phyloP scores from a whole-genome alignment of 1,284 basidiomycete species.

The Cutaneotrichosporon sp. region DNA sequence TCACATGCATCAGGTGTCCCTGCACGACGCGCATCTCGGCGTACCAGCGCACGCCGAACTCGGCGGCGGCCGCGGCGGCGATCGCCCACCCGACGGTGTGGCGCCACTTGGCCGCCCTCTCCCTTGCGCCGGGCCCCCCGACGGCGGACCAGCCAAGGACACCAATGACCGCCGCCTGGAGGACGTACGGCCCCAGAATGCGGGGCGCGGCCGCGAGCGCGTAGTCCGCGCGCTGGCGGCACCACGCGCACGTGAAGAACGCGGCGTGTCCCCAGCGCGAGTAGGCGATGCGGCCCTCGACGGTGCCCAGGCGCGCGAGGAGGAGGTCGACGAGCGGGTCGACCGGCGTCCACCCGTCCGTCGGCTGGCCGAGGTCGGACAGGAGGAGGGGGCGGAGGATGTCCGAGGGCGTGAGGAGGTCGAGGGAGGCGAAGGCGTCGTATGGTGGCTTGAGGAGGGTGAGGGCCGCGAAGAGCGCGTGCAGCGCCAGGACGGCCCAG shows the following conservation, averaged over 20 bases:
- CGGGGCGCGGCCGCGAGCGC: constrained; percentile 29
- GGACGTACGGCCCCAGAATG: constrained; percentile 31
- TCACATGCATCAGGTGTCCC: constrained; percentile 39
- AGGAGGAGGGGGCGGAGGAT: constrained; percentile 24
- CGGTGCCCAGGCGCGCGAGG: constrained; percentile 29
- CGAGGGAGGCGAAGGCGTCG: constrained; percentile 34
- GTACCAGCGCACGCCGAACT: constrained; percentile 26
- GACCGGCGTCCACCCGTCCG: not conserved
- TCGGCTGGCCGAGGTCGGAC: constrained; percentile 1
- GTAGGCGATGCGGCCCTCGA: constrained; percentile 37
- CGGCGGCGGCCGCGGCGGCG: constrained; percentile 15
- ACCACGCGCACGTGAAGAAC: constrained; percentile 41
- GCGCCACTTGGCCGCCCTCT: constrained; percentile 29
- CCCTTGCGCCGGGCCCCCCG: constrained; percentile 18
- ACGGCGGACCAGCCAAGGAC: constrained; percentile 26
- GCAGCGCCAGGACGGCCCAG: not conserved
- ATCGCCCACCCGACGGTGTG: constrained; percentile 26
- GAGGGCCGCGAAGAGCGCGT: not conserved
- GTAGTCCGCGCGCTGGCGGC: constrained; percentile 31
- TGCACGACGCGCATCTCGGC: constrained; percentile 31
- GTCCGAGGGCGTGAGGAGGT: constrained; percentile 26
- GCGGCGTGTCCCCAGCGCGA: constrained; percentile 39
- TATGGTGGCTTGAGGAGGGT: constrained; percentile 27
- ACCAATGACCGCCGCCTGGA: constrained; percentile 31
- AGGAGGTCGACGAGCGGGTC: constrained; percentile 29